Evolutionary conservation across 192 early-diverging fungal genomes (phyloP).

Genomic region (Linnemannia zychae): DNA sequence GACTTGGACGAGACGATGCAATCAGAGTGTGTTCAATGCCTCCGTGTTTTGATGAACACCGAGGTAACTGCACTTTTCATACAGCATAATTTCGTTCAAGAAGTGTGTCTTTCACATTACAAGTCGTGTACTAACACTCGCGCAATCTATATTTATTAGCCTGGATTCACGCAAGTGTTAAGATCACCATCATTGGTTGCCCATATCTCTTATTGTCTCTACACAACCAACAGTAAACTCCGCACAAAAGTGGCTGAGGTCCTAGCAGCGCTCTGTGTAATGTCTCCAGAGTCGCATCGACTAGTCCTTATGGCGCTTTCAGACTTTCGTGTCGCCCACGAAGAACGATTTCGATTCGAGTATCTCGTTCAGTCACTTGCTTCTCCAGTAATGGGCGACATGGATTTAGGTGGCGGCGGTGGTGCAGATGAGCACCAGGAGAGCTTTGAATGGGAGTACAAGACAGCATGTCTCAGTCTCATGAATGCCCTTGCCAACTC

Average conservation of each 20-base stretch:
- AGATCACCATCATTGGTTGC: conserved; percentile 50
- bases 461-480: conserved; percentile 55
- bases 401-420: conserved; percentile 1
- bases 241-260: conserved; percentile 61
- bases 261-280: conserved; percentile 61
- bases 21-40: conserved; percentile 65
- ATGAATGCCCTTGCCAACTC: conserved; percentile 64
- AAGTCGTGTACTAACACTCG: background rate
- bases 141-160: conserved; percentile 31
- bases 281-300: conserved; percentile 58
- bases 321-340: conserved; percentile 58
- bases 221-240: conserved; percentile 60
- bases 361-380: conserved; percentile 59
- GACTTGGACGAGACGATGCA: conserved; percentile 62
- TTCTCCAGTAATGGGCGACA: conserved; percentile 11
- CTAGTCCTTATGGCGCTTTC: conserved; percentile 61
- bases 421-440: conserved; percentile 5
- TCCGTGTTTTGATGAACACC: conserved; percentile 64
- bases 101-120: conserved; percentile 3
- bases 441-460: conserved; percentile 61
- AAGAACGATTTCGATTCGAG: conserved; percentile 69
- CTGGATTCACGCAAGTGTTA: conserved; percentile 60
- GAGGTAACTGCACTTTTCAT: conserved; percentile 46
- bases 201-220: conserved; percentile 51
- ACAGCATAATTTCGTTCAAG: background rate